Evolutionary conservation across 2,329 filamentous ascomycete species (phyloP), one percentile per base, ranked within the genome.

Genomic region (Colletotrichum karsti): DNA sequence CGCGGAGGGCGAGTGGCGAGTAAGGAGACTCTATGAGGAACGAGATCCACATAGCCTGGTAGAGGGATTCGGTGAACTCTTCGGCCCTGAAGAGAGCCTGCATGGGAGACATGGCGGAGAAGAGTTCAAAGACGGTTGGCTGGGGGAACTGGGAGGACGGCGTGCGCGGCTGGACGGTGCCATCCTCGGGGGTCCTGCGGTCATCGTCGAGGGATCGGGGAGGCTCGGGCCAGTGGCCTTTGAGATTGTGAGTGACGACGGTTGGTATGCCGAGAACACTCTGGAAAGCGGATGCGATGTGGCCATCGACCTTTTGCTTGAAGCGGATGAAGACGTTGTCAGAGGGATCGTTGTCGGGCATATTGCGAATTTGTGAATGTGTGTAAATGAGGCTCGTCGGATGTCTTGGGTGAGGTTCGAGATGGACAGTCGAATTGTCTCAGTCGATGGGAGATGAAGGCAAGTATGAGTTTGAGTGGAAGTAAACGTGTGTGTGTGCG

Each of bases 1-100:
- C 73, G 50, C 78, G 78, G 18, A 88, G 82, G 39, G 77, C 78
- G 15, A 80, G 73, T 6, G 83, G 84, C 10, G 82, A 85, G 74
- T 85, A 85, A 2, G 79, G 77, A 15, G 82, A 84, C 50, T 75
- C 73, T 15, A 73, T 67, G 48, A 77, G 72, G 75, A 83, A 84
- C 15, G 73, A 72, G 50, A 77, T 73, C 70, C 81, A 78, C 46
- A 64, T 53, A 26, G 70, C 46, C 37, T 61, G 53, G 13, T 71
- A 69, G 7, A 69, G 62, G n/a, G 61, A 69, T 28, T 71, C 69
- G 18, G 69, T 60, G 18, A 64, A 46, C 24, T 67, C 63, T 10
- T 69, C 69, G 12, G 66, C 39, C 20, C 58, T 62, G 26, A 64
- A 55, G 18, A 71, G 63, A 12, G 60, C 55, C 18, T 56, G 44